Base-by-base conservation (phyloP, 2,329 filamentous ascomycete genomes). In the Rhinocladiella mackenziei region DNA sequence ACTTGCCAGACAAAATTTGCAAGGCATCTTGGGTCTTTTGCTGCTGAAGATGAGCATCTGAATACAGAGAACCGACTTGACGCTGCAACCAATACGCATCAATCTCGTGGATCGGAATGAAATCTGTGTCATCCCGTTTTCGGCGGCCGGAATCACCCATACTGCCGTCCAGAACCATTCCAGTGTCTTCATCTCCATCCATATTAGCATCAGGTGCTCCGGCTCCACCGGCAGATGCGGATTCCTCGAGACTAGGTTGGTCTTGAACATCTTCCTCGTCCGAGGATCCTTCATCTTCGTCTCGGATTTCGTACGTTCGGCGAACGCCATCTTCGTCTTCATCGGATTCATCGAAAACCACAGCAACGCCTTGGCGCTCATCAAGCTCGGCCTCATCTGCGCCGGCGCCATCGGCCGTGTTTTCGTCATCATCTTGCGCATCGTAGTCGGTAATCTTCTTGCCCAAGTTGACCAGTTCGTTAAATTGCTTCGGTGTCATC, bases 391-490 rank as follows among this genome's bases (percentile, higher is more conserved):
- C 75, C 33, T 83, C 77, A 43, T 77, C 86, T 13, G 73, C 78
- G 15, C 73, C 76, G 19, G 80, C 76, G 45, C 78, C 83, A 58
- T 83, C 81, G 20, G 79, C 84, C 73, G 88, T 86, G 45, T 89
- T 83, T 55, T 95, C 91, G 52, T 97, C 89, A 22, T 96, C 92
- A 54, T 97, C 91, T 63, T 97, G 89, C 28, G 86, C 86, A 66
- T 97, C 86, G 66, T 97, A 98, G 65, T 98, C 92, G 37, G 92
- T 98, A 53, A 98, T 95, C 70, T 98, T 98, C 73, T 98, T 98
- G 54, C 89, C 88, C 31, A 98, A 72, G 62, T 96, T 98, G 43
- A 97, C 83, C 55, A 98, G 71, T 69, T 97, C 91, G 62, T 97
- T 97, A 71, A 97, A 98, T 64, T 95, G 84, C 62, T 96, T 94